Percentiles rank a stretch among this genome's conserved stretches.
Evolutionary conservation across 352 stramenopile species (phyloP).

Genomic region (Globisporangium heterothallicum): DNA sequence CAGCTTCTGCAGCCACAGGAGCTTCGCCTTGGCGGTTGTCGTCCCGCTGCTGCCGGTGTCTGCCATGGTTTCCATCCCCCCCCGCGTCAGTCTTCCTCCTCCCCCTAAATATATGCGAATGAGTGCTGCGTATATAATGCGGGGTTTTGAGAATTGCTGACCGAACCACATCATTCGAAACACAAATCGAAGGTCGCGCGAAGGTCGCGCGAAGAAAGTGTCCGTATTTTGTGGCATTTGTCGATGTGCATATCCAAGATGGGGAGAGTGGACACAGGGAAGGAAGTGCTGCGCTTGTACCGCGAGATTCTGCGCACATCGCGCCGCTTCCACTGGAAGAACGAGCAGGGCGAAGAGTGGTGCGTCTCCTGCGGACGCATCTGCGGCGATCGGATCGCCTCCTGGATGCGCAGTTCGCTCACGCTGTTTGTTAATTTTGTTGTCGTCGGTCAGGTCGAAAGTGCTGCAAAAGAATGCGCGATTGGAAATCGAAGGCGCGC

Average conservation of each 20-base stretch:
- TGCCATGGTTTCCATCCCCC: neutral
- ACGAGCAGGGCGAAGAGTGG: constrained; percentile 70
- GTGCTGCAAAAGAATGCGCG: constrained; percentile 67
- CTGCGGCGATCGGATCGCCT: neutral
- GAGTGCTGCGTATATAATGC: neutral
- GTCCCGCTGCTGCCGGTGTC: no score
- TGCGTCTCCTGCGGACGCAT: constrained; percentile 13
- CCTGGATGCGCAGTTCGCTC: no score
- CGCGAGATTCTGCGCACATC: constrained; percentile 72
- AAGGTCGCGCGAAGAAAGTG: neutral
- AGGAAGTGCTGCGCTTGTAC: constrained; percentile 78
- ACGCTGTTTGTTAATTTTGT: neutral
- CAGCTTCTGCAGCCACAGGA: neutral
- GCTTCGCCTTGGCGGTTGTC: neutral
- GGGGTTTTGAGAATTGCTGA: neutral
- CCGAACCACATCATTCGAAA: neutral
- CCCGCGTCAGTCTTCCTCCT: no score
- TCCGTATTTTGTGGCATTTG: neutral
- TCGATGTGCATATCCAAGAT: neutral
- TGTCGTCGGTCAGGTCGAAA: constrained; percentile 24
- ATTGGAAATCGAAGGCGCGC: constrained; percentile 77
- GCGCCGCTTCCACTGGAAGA: constrained; percentile 67
- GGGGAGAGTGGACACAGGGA: constrained; percentile 50
- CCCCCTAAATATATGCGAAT: no score
- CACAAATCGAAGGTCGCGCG: no score